Conservation (phyloP, 2,329 filamentous ascomycete genomes). For the Graphilbum fragrans region DNA sequence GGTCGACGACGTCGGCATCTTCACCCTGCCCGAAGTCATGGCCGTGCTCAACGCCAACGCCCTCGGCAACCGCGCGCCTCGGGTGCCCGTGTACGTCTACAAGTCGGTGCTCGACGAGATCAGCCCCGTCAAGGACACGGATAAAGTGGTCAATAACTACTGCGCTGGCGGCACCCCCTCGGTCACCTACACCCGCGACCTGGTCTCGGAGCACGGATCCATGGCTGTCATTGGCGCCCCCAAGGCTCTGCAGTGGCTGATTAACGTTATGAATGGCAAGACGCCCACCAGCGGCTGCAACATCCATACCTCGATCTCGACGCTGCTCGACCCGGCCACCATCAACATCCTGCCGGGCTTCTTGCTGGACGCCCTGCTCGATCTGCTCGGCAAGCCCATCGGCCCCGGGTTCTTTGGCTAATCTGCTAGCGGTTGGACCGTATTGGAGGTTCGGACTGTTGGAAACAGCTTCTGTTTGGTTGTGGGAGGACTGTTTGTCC, state of each 20-base stretch:
- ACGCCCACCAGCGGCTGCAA: background rate
- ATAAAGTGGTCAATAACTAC: slow-evolving; percentile 2
- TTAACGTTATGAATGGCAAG: slow-evolving; percentile 1
- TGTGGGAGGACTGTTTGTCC: too few relatives aligned
- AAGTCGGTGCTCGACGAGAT: slow-evolving; percentile 29
- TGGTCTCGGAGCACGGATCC: background rate
- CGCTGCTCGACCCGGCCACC: background rate
- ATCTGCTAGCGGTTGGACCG: too few relatives aligned
- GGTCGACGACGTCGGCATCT: slow-evolving; percentile 1
- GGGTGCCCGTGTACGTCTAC: slow-evolving; percentile 32
- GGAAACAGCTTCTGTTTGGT: too few relatives aligned
- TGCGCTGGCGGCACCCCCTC: slow-evolving; percentile 1
- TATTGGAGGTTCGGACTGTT: too few relatives aligned
- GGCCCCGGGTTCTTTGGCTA: too few relatives aligned
- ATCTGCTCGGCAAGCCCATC: background rate
- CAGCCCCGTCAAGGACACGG: slow-evolving; percentile 6
- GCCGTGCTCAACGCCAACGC: slow-evolving; percentile 17
- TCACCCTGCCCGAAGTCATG: slow-evolving; percentile 10
- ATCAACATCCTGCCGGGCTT: background rate
- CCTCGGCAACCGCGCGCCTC: slow-evolving; percentile 21
- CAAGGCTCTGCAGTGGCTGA: slow-evolving; percentile 5
- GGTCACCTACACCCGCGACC: slow-evolving; percentile 4
- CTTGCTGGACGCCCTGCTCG: background rate
- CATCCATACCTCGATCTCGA: too few relatives aligned
- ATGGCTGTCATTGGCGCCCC: slow-evolving; percentile 1